Conservation (phyloP, 768 basidiomycete genomes). For the Coprinopsis marcescibilis region DNA sequence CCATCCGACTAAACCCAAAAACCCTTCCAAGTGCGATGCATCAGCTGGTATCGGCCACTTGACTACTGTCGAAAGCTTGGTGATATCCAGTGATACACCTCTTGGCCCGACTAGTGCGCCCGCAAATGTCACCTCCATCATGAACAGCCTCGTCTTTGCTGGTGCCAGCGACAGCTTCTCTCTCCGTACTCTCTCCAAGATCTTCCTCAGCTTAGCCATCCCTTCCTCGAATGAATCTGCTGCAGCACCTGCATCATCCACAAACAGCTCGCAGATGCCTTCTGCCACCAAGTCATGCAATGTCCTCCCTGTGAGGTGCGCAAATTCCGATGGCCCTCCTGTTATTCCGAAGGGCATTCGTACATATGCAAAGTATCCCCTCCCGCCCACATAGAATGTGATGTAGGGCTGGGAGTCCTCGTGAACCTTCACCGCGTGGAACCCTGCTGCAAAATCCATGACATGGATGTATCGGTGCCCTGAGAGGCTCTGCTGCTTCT, state of each 20-base stretch:
- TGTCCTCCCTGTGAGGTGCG: conserved; percentile 19
- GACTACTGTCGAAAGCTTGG: conserved; percentile 30
- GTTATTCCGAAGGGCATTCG: conserved; percentile 35
- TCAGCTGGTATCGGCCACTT: conserved; percentile 23
- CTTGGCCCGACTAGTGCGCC: conserved; percentile 23
- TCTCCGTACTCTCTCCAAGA: conserved; percentile 23
- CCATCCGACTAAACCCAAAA: conserved; percentile 26
- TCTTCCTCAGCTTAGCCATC: conserved; percentile 15
- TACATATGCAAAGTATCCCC: conserved; percentile 29
- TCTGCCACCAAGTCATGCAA: conserved; percentile 22
- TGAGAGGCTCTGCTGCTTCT: conserved; percentile 27
- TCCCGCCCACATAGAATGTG: conserved; percentile 30
- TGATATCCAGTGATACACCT: conserved; percentile 26
- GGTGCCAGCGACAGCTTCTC: conserved; percentile 27
- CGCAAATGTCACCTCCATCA: conserved; percentile 27
- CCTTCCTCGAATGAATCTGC: conserved; percentile 25
- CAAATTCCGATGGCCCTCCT: conserved; percentile 32
- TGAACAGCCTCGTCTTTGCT: conserved; percentile 28
- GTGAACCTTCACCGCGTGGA: conserved; percentile 20
- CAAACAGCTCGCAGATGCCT: conserved; percentile 28
- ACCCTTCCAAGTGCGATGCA: conserved; percentile 21
- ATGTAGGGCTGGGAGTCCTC: conserved; percentile 19
- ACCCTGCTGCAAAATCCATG: conserved; percentile 34
- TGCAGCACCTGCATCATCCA: conserved; percentile 32
- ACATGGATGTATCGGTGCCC: conserved; percentile 26